phyloP scores from a whole-genome alignment of 495 filamentous ascomycete genomes.

The Geopyxis carbonaria region DNA sequence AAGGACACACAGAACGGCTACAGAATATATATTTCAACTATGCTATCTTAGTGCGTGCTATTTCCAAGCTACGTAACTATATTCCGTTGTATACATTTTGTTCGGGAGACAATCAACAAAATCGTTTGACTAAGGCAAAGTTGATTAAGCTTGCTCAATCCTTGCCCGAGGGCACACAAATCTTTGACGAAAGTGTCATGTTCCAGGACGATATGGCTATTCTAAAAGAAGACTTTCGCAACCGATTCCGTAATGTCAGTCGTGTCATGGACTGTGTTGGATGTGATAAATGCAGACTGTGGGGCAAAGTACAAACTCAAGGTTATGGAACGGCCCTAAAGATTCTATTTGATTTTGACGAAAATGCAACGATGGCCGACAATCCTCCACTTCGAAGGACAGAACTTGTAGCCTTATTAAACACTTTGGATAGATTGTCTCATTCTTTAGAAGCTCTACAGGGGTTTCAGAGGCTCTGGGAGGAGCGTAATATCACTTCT shows the following conservation, averaged over 20 bases:
- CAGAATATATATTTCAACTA: conserved; percentile 99
- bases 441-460: conserved; percentile 58
- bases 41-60: conserved; percentile 72
- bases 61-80: conserved; percentile 78
- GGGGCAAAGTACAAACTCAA: conserved; percentile 94
- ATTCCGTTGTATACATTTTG: conserved; percentile 80
- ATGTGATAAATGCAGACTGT: conserved; percentile 94
- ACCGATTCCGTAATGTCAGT: conserved; percentile 89
- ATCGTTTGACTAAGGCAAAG: conserved; percentile 59
- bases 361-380: conserved; percentile 47
- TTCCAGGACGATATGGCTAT: conserved; percentile 58
- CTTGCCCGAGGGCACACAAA: conserved; percentile 47
- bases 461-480: conserved; percentile 40
- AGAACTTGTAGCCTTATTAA: conserved; percentile 83
- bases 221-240: conserved; percentile 92
- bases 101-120: conserved; percentile 63
- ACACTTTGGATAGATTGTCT: conserved; percentile 75
- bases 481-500: conserved; percentile 4
- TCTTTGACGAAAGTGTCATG: conserved; percentile 92
- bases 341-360: conserved; percentile 87
- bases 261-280: conserved; percentile 97
- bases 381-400: conserved; percentile 68
- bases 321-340: conserved; percentile 93
- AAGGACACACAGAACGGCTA: conserved; percentile 71
- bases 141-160: conserved; percentile 51